A percentile compares a stretch with the other conserved stretches of the same genome.
Evolutionary conservation across 2,329 filamentous ascomycete genomes (phyloP).

Genomic region (Tolypocladium guangdongense): DNA sequence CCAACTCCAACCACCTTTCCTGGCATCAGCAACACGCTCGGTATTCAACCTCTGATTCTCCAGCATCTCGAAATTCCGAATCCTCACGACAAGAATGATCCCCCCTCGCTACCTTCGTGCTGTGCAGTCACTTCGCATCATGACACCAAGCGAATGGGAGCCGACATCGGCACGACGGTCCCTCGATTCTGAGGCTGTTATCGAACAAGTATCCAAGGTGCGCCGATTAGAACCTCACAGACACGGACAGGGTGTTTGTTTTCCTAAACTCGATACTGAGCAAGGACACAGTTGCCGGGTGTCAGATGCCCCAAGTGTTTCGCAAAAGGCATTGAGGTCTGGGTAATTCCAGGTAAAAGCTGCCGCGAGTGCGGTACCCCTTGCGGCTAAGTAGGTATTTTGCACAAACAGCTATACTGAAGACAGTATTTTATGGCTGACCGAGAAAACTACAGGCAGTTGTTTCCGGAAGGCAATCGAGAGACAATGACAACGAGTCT

Average conservation of each 20-base stretch:
- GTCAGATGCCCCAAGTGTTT: constrained; percentile 42
- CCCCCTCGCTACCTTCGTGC: neutral
- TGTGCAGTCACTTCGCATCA: neutral
- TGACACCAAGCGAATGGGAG: neutral
- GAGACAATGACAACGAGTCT: neutral
- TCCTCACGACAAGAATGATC: neutral
- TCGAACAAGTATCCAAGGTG: constrained; percentile 1
- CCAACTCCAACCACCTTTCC: neutral
- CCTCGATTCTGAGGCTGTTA: neutral
- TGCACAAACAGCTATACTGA: neutral
- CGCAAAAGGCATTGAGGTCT: constrained; percentile 37
- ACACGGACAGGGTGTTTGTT: neutral
- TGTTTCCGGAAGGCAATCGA: neutral
- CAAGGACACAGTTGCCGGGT: constrained; percentile 29
- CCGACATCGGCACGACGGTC: neutral
- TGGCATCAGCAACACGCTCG: neutral
- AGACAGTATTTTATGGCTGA: neutral
- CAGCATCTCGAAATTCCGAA: neutral
- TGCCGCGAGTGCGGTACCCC: constrained; percentile 41
- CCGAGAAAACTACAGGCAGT: neutral
- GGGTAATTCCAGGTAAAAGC: constrained; percentile 42
- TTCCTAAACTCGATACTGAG: neutral
- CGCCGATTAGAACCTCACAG: neutral
- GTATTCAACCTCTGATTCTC: neutral
- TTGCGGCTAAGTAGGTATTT: constrained; percentile 12